Percentiles rank a stretch among this genome's conserved stretches.
These are phyloP conservation scores for Xylaria longipes DNA, from an alignment of 495 filamentous ascomycete species.

Conservation along the genomic window DNA sequence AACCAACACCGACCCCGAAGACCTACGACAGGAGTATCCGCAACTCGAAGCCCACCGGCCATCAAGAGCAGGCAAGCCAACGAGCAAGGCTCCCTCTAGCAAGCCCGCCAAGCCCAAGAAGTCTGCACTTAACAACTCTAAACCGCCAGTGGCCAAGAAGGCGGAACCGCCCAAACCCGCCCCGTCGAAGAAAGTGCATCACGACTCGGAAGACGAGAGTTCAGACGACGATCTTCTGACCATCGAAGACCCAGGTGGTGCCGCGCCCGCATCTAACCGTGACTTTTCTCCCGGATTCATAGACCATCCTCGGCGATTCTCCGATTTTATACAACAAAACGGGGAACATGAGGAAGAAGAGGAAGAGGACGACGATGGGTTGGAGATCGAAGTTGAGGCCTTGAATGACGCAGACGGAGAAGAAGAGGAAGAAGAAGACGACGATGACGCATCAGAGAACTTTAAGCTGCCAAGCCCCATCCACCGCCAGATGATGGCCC, in stretches of 20 bases:
- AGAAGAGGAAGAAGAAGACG: constrained; percentile 41
- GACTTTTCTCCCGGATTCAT: constrained; percentile 48
- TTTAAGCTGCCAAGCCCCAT: constrained; percentile 47
- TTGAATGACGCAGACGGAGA: constrained; percentile 28
- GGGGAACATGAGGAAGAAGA: constrained; percentile 38
- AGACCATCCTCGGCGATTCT: constrained; percentile 47
- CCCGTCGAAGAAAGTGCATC: constrained; percentile 27
- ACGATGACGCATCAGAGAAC: constrained; percentile 39
- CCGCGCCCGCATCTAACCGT: constrained; percentile 36
- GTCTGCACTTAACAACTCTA: constrained; percentile 31
- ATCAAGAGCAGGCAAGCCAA: constrained; percentile 32
- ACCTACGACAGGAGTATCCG: constrained; percentile 49
- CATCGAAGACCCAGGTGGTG: constrained; percentile 54
- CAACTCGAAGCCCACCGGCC: constrained; percentile 44
- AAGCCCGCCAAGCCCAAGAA: constrained; percentile 36
- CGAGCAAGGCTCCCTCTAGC: constrained; percentile 7
- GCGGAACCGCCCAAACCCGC: constrained; percentile 36
- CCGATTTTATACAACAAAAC: constrained; percentile 46
- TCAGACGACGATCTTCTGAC: constrained; percentile 54
- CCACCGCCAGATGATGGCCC: constrained; percentile 35
- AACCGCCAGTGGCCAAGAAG: constrained; percentile 31
- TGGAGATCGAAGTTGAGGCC: constrained; percentile 26
- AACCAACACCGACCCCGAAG: constrained; percentile 45
- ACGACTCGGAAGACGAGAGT: constrained; percentile 50
- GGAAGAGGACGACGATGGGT: constrained; percentile 44